Evolutionary conservation across 371 early-diverging fungal genomes (phyloP).

Genomic region (Saksenaea oblongispora): DNA sequence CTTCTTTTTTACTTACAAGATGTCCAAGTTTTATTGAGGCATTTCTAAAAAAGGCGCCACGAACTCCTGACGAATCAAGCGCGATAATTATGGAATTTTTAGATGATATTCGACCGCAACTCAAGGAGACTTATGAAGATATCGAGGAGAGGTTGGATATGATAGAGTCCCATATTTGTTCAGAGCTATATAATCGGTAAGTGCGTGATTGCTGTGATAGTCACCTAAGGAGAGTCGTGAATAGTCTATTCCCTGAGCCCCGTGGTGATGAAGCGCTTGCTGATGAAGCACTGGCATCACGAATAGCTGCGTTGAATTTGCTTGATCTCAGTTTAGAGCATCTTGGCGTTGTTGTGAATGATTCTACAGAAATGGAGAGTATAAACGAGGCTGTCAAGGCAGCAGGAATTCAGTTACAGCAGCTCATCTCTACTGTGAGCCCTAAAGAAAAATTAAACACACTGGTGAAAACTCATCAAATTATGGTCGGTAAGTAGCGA

Average conservation of each 20-base stretch:
- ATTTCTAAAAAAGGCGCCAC: conserved; percentile 31
- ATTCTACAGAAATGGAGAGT: conserved; percentile 36
- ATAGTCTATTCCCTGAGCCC: conserved; percentile 11
- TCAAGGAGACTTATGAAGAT: neutral
- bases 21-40: conserved; percentile 27
- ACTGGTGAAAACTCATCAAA: conserved; percentile 49
- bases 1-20: neutral
- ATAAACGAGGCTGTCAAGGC: conserved; percentile 44
- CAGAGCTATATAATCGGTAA: conserved; percentile 42
- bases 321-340: conserved; percentile 60
- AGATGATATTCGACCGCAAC: conserved; percentile 19
- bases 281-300: conserved; percentile 68
- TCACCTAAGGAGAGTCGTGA: conserved; percentile 6
- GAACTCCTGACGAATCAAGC: conserved; percentile 29
- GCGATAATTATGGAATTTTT: conserved; percentile 25
- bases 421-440: conserved; percentile 40
- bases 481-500: conserved; percentile 43
- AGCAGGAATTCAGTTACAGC: conserved; percentile 52
- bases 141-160: conserved; percentile 32
- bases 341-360: conserved; percentile 54
- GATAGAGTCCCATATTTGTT: conserved; percentile 43
- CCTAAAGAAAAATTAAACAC: conserved; percentile 53
- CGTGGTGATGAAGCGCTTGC: conserved; percentile 56
- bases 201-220: neutral
- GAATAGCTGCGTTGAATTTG: conserved; percentile 70